Evolutionary conservation across 306 rosid genomes (phyloP).

Genomic region (barrel medic (Medicago truncatula)): DNA sequence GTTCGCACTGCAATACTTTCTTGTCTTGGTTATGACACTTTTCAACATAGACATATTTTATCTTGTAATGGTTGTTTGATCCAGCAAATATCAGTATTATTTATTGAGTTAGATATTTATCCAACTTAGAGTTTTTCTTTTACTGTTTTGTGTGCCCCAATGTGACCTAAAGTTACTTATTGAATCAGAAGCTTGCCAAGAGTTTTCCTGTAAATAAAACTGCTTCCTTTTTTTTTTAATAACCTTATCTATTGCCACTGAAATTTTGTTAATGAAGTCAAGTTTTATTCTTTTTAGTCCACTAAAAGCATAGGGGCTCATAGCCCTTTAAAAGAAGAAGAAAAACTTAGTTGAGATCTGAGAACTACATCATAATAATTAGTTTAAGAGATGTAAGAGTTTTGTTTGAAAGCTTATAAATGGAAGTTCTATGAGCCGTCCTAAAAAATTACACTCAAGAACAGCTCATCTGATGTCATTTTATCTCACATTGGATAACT

Average conservation of each 20-base stretch:
- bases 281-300: constrained; percentile 23
- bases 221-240: neutral
- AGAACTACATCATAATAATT: constrained; percentile 8
- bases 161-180: constrained; percentile 3
- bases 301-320: constrained; percentile 19
- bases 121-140: constrained; percentile 25
- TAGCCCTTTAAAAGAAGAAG: constrained; percentile 15
- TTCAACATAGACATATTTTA: constrained; percentile 19
- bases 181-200: neutral
- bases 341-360: constrained; percentile 2
- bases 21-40: constrained; percentile 18
- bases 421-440: constrained; percentile 3
- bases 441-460: neutral
- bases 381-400: neutral
- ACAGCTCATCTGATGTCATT: constrained; percentile 28
- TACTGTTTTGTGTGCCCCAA: constrained; percentile 3
- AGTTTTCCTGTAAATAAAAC: constrained; percentile 6
- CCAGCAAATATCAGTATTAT: constrained; percentile 25
- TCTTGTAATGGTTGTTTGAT: constrained; percentile 31
- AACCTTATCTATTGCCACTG: constrained; percentile 10
- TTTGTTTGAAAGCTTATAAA: constrained; percentile 8
- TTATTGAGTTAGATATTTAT: constrained; percentile 37
- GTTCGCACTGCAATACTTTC: constrained; percentile 51
- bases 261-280: constrained; percentile 33
- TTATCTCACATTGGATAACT: constrained; percentile 16